Base-by-base conservation (phyloP, 768 basidiomycete species). In the Clitopilus hobsonii region DNA sequence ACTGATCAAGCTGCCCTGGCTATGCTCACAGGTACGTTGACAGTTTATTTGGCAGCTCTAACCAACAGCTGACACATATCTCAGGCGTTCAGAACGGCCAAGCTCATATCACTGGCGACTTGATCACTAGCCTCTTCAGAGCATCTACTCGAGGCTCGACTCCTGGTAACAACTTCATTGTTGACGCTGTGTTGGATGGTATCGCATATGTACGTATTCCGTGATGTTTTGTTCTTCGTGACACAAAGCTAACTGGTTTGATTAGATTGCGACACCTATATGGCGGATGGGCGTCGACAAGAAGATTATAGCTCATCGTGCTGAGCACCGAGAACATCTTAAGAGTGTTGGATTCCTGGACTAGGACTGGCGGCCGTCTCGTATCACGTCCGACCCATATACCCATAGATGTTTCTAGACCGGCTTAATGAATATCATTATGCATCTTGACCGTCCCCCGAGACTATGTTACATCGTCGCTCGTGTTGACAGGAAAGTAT, bases 21-120 rank as follows among this genome's bases (percentile, higher is more conserved):
- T 4, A 62, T 95, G 24, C 74, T 87, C 38, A 74, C 76, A 57
- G 89, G 89, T 86, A 54, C 38, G 38, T 22, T 13, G 14, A 47
- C 14, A 25, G 22, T 10, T 8, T 24, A 2, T 29, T 14, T 14
- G 11, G 41, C 20, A 20, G 13, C 38, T 26, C 23, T n/a, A 23
- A 22, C 49, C 23, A 10, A n/a, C n/a, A n/a, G 13, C 49, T 51
- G 24, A 51, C 1, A 45, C 3, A 20, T 8, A 23, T 20, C 11
- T 45, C 41, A 87, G 91, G 91, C 24, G 77, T 95, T 11, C 75
- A 83, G 60, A 79, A 74, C 18, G 86, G 86, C 23, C 71, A 89
- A 3, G 84, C 80, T 53, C 89, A 94, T 57, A 92, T 94, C 54
- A 84, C 88, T 45, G 41, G 41, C 22, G 87, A 93, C 61, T 68